Base-by-base conservation (phyloP, 805 yeast species). In the Wickerhamiella sergipiensis region DNA sequence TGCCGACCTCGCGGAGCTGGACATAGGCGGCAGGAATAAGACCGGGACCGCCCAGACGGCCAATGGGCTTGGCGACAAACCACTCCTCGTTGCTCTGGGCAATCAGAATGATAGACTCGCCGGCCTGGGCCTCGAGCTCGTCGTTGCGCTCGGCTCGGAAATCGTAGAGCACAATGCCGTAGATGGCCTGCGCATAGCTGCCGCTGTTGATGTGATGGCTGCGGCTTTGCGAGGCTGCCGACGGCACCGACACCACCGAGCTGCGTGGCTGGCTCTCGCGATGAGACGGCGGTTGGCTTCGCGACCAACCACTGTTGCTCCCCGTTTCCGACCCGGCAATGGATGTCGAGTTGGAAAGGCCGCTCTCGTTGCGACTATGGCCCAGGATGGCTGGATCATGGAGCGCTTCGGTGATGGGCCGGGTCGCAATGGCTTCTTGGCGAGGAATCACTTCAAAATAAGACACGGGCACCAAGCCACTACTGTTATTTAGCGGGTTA, bases 31-130 rank as follows among this genome's bases (percentile, higher is more conserved):
- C 89, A 0, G 99, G 98, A 7, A 92, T 94, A 45, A 92, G 73
- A 1, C 99, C 98, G 0, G 97, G 97, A 0, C 97, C 98, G 23
- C 98, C 97, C 39, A 92, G 71, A 50, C 97, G 73, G 53, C 90
- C 94, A 43, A 92, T 85, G 13, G 96, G 96, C 65, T 92, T 92
- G 5, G 97, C 97, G 53, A 92, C 92, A 60, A 88, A 89, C 99
- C 99, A 92, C 68, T 94, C 99, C 57, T 74, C 84, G 51, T 87
- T 88, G 63, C 90, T 95, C 67, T 90, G 97, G 1, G 99, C 99
- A 67, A 96, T 90, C 12, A 94, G 79, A 29, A 89, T 85, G 55
- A 92, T 76, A 59, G 85, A 83, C 60, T 92, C 99, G 39, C 97
- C 97, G 1, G 85, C 85, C 26, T 67, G 62, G 2, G 90, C 86